Evolutionary conservation across 2,329 filamentous ascomycete species (phyloP), one percentile per base, ranked within the genome.

Genomic region (Mariannaea elegans): DNA sequence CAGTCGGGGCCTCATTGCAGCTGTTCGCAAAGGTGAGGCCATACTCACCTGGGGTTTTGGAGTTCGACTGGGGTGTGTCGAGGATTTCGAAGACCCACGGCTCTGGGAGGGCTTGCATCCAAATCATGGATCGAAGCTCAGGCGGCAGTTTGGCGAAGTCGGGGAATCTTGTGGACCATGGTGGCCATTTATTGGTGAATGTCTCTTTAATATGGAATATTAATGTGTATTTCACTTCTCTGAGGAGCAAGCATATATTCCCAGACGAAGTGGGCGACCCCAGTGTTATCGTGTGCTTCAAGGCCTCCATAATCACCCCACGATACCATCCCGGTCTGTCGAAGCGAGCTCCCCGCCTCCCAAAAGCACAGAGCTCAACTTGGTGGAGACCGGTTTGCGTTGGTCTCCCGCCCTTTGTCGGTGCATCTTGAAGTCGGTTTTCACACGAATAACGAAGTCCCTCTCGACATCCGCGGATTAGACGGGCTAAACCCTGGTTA

Each of bases 61-160:
- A 48, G 21, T 63, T 68, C 39, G 62, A 59, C 32, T 57, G 47
- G 39, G 65, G 64, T 32, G 61, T 56, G 36, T 67, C 64, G 32
- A 67, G 50, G 12, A 70, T 56, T 36, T 70, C 65, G 27, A 66
- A 66, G 38, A 66, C 59, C 53, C 57, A 61, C 27, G 62, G 55
- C 27, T 62, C 65, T n/a, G 56, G 62, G 23, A 69, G 56, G 34
- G 64, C 58, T 41, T 59, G 54, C 42, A 32, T 47, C 64, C 65
- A 65, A 16, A 63, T 49, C 54, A 66, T 69, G n/a, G 54, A 60
- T 36, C 64, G 57, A 41, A 67, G 50, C 64, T 67, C 63, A 31
- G 57, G 56, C 13, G 63, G 67, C 8, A 64, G 36, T 19, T 49
- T 65, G 32, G 24, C 24, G 34, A 67, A 67, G 38, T 50, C 49